phyloP scores from a whole-genome alignment of 202 grass and related monocot genomes.

The Digitaria exilis region DNA sequence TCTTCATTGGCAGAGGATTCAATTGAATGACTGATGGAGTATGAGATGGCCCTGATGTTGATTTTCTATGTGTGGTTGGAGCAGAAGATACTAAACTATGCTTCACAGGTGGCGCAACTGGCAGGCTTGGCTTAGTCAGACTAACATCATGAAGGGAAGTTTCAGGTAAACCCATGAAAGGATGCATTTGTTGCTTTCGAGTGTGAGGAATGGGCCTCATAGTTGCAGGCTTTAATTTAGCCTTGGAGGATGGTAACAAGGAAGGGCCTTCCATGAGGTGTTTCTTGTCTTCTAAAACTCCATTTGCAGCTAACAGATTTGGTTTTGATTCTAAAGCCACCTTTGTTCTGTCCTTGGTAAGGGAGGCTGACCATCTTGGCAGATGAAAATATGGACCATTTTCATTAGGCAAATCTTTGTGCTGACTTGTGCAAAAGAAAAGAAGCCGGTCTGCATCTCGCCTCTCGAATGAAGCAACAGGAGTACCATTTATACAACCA shows the following conservation, averaged over 20 bases:
- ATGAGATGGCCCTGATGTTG: conserved; percentile 59
- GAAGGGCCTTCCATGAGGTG: conserved; percentile 41
- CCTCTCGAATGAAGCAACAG: conserved; percentile 89
- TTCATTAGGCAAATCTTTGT: conserved; percentile 42
- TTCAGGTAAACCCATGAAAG: conserved; percentile 62
- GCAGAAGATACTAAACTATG: conserved; percentile 53
- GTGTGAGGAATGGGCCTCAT: conserved; percentile 81
- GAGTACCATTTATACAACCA: conserved; percentile 76
- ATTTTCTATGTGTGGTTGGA: conserved; percentile 75
- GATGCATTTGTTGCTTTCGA: conserved; percentile 74
- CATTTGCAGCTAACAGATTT: conserved; percentile 39
- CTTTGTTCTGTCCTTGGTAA: conserved; percentile 64
- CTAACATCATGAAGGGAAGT: conserved; percentile 46
- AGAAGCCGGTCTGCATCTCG: conserved; percentile 88
- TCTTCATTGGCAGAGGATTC: conserved; percentile 96
- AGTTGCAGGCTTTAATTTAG: conserved; percentile 71
- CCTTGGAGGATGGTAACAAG: conserved; percentile 16
- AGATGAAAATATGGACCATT: conserved; percentile 58
- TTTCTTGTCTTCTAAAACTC: conserved; percentile 46
- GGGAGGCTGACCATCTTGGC: conserved; percentile 70
- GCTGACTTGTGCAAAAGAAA: conserved; percentile 79
- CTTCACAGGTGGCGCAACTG: conserved; percentile 54
- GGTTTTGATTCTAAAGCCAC: conserved; percentile 51
- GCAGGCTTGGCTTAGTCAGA: conserved; percentile 52
- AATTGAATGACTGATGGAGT: conserved; percentile 65